Evolutionary conservation across 192 early-diverging fungal genomes (phyloP).

Genomic region (Powellomyces hirtus): DNA sequence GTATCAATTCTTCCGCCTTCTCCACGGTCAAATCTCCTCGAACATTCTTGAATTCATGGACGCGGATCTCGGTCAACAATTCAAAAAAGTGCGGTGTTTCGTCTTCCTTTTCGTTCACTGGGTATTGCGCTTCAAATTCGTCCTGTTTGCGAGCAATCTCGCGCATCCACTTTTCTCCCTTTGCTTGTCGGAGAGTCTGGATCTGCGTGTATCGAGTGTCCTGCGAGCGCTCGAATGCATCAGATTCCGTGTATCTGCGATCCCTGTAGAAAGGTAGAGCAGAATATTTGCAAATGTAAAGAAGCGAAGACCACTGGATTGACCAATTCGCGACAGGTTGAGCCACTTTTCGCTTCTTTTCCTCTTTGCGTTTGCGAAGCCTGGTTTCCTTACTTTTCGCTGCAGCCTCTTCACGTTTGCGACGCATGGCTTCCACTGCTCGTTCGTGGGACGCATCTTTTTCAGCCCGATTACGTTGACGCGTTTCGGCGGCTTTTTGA

Average conservation of each 20-base stretch:
- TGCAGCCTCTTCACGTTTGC: neutral
- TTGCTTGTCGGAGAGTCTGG: neutral
- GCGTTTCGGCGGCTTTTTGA: neutral
- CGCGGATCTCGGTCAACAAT: neutral
- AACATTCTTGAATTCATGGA: neutral
- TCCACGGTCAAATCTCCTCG: neutral
- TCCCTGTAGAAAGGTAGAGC: constrained; percentile 1
- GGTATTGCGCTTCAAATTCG: constrained; percentile 3
- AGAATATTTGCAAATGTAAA: constrained; percentile 3
- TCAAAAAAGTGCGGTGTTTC: neutral
- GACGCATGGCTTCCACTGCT: neutral
- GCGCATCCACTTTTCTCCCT: neutral
- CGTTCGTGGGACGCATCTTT: neutral
- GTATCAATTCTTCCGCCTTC: neutral
- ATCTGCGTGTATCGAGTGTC: neutral
- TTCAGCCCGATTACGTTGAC: neutral
- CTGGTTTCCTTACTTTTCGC: neutral
- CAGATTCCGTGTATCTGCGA: constrained; percentile 11
- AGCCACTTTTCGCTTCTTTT: no score
- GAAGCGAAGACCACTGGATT: constrained; percentile 5
- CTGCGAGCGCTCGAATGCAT: neutral
- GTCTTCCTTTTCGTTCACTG: neutral
- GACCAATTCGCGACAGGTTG: neutral
- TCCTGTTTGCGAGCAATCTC: neutral
- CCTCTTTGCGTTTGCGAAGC: neutral